These are phyloP conservation scores for Xylaria castorea DNA, from an alignment of 495 filamentous ascomycete genomes.

Conservation along the genomic window DNA sequence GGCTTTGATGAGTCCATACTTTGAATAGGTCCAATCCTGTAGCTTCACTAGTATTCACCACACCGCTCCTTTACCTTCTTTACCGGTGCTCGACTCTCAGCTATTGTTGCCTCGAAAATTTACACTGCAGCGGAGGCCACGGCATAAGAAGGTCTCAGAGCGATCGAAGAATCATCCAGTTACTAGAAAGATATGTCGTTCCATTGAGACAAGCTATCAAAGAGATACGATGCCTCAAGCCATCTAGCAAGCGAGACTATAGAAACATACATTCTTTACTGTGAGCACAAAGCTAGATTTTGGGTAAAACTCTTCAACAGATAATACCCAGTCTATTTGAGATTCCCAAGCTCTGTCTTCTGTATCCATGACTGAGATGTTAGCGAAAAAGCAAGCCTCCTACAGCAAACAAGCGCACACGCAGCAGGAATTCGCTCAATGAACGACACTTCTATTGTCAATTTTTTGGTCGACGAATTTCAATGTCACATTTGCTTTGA, in stretches of 20 bases:
- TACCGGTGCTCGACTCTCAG: too few relatives aligned
- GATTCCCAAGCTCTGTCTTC: not conserved
- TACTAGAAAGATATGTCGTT: not conserved
- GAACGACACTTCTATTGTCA: constrained; percentile 4
- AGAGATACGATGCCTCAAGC: not conserved
- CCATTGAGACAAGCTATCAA: not conserved
- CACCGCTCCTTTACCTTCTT: not conserved
- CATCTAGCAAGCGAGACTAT: not conserved
- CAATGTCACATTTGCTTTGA: constrained; percentile 14
- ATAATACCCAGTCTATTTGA: not conserved
- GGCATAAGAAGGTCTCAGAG: not conserved
- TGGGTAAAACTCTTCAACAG: not conserved
- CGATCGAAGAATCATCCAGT: not conserved
- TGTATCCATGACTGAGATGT: not conserved
- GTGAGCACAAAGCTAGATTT: not conserved
- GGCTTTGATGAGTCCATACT: not conserved
- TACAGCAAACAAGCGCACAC: not conserved
- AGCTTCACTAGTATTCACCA: too few relatives aligned
- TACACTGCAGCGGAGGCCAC: not conserved
- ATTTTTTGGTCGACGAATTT: not conserved
- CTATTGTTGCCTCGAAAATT: not conserved
- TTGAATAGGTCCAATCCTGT: not conserved
- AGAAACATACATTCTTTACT: not conserved
- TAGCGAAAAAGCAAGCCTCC: not conserved
- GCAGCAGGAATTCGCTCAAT: not conserved